Evolutionary conservation across 1,284 basidiomycete species (phyloP), one percentile per base, ranked within the genome.

Genomic region (Cryptococcus sp.): DNA sequence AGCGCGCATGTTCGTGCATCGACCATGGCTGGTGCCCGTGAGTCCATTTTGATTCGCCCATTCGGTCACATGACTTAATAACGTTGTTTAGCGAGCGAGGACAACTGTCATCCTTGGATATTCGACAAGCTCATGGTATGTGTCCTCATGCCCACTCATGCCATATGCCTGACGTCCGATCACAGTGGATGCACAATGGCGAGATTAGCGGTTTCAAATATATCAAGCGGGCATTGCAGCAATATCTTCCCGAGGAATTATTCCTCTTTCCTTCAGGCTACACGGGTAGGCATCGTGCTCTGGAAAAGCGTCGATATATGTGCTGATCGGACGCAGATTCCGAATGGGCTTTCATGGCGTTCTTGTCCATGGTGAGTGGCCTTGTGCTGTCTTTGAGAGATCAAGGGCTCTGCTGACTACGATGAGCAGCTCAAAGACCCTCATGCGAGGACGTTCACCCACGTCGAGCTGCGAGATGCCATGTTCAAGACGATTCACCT

Each of bases 181-280:
- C 47, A 35, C 68, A 93, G 89, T 96, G 90, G 81, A 97, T 97
- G 93, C 93, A 96, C 77, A 96, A 96, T 66, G 93, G 91, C 53
- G 87, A 75, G 54, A 90, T 96, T 61, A 86, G 89, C 52, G 87
- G 90, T 8, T 97, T 96, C 76, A 78, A 80, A 42, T 80, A 83
- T 60, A 85, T 96, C 72, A 95, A 95, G 78, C 84, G 94, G 27
- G 84, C 82, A 39, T 78, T 97, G 2, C 92, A 94, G 73, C 81
- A 81, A 41, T 81, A 81, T 19, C 77, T 97, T 13, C 82, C 89
- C 0, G 93, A 97, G 71, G 86, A 89, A 62, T 84, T 91, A 44
- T 97, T 91, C 80, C 83, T 91, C 56, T 84, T 86, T 65, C 91
- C 93, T 1, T 87, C 89, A 55, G 93, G 93, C 52, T 93, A 93